Conservation (phyloP, 1,284 basidiomycete genomes). For the Agaricales sp. region DNA sequence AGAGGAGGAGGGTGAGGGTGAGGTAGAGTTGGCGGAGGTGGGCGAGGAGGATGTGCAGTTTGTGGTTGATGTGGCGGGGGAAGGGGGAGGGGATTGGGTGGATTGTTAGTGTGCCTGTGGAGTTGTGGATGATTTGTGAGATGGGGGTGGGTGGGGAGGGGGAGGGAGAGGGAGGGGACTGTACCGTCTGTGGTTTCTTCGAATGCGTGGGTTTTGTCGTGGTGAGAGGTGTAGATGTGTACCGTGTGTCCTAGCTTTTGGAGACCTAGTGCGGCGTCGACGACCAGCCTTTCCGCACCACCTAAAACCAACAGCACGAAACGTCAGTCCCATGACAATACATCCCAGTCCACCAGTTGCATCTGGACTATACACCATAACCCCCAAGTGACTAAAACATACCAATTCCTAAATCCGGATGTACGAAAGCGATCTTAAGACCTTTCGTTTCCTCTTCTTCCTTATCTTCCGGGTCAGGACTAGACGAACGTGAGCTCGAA, state of each 20-base stretch:
- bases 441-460: too few species aligned
- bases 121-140: constrained; percentile 1
- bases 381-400: too few species aligned
- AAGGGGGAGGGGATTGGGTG: constrained; percentile 68
- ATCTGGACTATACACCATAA: too few species aligned
- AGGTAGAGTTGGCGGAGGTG: constrained; percentile 86
- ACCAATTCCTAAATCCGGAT: constrained; percentile 2
- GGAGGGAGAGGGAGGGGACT: constrained; percentile 3
- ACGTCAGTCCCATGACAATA: background rate
- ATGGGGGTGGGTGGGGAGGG: too few species aligned
- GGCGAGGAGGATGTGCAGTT: constrained; percentile 83
- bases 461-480: too few species aligned
- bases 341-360: too few species aligned
- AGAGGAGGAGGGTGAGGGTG: constrained; percentile 44
- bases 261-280: constrained; percentile 90
- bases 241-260: constrained; percentile 81
- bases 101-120: constrained; percentile 74
- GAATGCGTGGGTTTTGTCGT: constrained; percentile 79
- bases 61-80: constrained; percentile 68
- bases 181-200: constrained; percentile 84
- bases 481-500: too few species aligned
- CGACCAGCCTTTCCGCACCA: constrained; percentile 90
- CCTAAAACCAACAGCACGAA: constrained; percentile 35
- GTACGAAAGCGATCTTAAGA: background rate
- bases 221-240: constrained; percentile 91